phyloP scores from a whole-genome alignment of 2,329 filamentous ascomycete genomes.

The Zymoseptoria brevis region DNA sequence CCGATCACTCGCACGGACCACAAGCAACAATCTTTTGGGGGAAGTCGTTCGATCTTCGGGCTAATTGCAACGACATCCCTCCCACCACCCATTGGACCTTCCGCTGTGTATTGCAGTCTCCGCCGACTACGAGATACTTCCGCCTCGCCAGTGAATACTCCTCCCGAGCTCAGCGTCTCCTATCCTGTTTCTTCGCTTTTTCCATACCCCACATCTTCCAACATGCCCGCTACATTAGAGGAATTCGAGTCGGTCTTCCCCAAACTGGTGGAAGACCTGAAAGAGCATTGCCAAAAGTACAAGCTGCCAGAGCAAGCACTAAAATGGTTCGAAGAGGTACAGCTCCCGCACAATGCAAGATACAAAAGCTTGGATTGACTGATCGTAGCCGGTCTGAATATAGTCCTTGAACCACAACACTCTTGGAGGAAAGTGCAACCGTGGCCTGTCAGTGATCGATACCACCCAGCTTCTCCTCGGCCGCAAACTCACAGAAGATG shows the following conservation, averaged over 20 bases:
- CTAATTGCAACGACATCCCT: background rate
- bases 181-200: background rate
- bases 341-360: conserved; percentile 9
- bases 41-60: background rate
- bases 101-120: background rate
- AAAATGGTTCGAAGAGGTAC: conserved; percentile 78
- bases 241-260: conserved; percentile 90
- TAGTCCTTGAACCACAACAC: conserved; percentile 80
- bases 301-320: conserved; percentile 73
- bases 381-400: conserved; percentile 9
- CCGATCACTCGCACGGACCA: background rate
- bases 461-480: conserved; percentile 73
- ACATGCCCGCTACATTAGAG: conserved; percentile 65
- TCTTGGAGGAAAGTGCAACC: conserved; percentile 94
- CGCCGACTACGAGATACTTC: background rate
- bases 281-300: conserved; percentile 70
- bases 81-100: background rate
- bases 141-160: background rate
- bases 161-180: background rate
- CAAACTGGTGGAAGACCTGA: conserved; percentile 71
- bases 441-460: conserved; percentile 95
- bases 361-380: conserved; percentile 11
- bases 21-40: background rate
- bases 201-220: conserved; percentile 9
- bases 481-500: conserved; percentile 62